phyloP scores from a whole-genome alignment of 352 stramenopile genomes.

The Phytophthora crassamura region DNA sequence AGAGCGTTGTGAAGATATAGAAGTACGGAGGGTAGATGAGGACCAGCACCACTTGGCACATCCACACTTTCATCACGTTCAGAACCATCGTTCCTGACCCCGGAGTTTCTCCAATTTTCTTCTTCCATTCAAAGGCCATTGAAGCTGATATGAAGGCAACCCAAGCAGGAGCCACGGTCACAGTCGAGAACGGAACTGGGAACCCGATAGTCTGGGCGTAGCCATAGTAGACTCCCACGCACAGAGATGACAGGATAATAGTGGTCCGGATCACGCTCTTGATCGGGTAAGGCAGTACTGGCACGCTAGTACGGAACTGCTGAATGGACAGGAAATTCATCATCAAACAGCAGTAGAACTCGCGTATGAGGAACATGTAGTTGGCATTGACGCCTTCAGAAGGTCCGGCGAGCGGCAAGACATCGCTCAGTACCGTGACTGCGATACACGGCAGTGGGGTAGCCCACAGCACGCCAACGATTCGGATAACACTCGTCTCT shows the following conservation, averaged over 20 bases:
- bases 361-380: too few relatives aligned
- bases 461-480: not conserved
- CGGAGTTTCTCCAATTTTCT: slow-evolving; percentile 3
- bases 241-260: too few relatives aligned
- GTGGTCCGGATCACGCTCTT: too few relatives aligned
- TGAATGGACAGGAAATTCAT: too few relatives aligned
- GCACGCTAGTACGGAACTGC: too few relatives aligned
- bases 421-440: not conserved
- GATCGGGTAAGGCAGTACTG: too few relatives aligned
- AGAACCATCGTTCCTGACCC: not conserved
- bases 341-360: too few relatives aligned
- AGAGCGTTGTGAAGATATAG: slow-evolving; percentile 11
- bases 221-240: too few relatives aligned
- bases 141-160: slow-evolving; percentile 8
- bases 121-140: not conserved
- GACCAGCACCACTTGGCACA: slow-evolving; percentile 14
- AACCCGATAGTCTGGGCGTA: slow-evolving; percentile 10
- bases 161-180: slow-evolving; percentile 17
- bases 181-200: slow-evolving; percentile 28
- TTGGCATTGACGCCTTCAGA: too few relatives aligned
- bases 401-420: not conserved
- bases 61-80: slow-evolving; percentile 11
- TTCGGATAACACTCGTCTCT: not conserved
- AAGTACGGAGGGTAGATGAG: slow-evolving; percentile 22
- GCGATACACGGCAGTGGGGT: not conserved